Evolutionary conservation across 2,329 filamentous ascomycete species (phyloP).

Genomic region (Phialocephala subalpina): DNA sequence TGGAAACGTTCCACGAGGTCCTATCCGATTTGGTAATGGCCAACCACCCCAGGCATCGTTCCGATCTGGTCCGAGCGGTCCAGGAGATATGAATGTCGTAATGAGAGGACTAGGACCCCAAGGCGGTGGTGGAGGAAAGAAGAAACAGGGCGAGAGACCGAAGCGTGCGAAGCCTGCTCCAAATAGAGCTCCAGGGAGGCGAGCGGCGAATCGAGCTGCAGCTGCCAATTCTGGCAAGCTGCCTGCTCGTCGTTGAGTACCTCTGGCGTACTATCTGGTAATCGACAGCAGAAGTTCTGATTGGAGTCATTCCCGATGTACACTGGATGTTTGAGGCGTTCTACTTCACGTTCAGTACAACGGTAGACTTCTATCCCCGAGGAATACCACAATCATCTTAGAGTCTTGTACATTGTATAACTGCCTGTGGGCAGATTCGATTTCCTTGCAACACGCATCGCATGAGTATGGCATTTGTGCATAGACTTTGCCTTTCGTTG

Average conservation of each 20-base stretch:
- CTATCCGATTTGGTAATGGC: constrained; percentile 31
- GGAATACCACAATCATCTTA: neutral
- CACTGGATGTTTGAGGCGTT: neutral
- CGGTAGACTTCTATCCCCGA: neutral
- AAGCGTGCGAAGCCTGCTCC: neutral
- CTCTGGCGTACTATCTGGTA: neutral
- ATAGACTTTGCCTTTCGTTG: constrained; percentile 8
- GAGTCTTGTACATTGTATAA: neutral
- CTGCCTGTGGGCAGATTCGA: neutral
- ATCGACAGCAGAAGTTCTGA: neutral
- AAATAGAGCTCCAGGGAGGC: neutral
- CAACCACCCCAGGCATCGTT: neutral
- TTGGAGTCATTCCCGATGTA: neutral
- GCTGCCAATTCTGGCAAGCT: neutral
- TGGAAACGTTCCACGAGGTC: constrained; percentile 11
- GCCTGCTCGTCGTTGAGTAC: neutral
- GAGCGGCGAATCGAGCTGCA: neutral
- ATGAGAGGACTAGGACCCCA: constrained; percentile 1
- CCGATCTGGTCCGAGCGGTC: neutral
- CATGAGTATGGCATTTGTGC: neutral
- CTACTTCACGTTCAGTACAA: neutral
- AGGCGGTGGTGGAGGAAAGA: neutral
- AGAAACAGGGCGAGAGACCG: neutral
- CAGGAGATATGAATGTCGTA: neutral
- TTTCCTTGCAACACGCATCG: neutral